Evolutionary conservation across 192 early-diverging fungal genomes (phyloP), one percentile per base, ranked within the genome.

Genomic region (Mycoemilia scoparia): DNA sequence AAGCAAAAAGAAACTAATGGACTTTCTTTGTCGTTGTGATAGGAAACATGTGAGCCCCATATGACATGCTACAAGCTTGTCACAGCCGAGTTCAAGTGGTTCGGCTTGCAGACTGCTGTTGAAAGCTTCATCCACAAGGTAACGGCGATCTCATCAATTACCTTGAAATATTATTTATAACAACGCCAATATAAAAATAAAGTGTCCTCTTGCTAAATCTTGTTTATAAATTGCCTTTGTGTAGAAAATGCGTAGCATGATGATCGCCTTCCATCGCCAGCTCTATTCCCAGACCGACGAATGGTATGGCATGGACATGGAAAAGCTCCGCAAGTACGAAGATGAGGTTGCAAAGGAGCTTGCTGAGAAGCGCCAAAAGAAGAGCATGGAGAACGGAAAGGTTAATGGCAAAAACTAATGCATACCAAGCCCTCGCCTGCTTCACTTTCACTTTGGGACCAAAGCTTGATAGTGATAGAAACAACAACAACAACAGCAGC

Each of bases 61-160:
- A 83, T 83, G 80, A 80, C 77, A 2, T 83, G 80, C 54, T 83
- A 83, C 54, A 83, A 83, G 45, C 45, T 83, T 21, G 69, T 80
- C 2, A 77, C 71, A 7, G 74, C 72, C 11, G 80, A 83, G 43
- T 83, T 83, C 49, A 72, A 67, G 30, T 79, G 72, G 71, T 79
- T 70, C 41, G 76, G 76, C 0, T 28, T 83, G 21, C 78, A 80
- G 35, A 59, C 40, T 6, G 58, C 59, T n/a, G 70, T 74, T 3
- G 80, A 83, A 44, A 45, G 50, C 7, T 69, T 71, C 21, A 77
- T 83, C 43, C 71, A 73, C 18, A 66, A 39, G 34, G n/a, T n/a
- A n/a, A n/a, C n/a, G n/a, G n/a, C n/a, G n/a, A n/a, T n/a, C n/a
- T n/a, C n/a, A n/a, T n/a, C n/a, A n/a, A n/a, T n/a, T n/a, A n/a